These are phyloP conservation scores for Claviceps citrina DNA, from an alignment of 2,329 filamentous ascomycete species.

Conservation along the genomic window DNA sequence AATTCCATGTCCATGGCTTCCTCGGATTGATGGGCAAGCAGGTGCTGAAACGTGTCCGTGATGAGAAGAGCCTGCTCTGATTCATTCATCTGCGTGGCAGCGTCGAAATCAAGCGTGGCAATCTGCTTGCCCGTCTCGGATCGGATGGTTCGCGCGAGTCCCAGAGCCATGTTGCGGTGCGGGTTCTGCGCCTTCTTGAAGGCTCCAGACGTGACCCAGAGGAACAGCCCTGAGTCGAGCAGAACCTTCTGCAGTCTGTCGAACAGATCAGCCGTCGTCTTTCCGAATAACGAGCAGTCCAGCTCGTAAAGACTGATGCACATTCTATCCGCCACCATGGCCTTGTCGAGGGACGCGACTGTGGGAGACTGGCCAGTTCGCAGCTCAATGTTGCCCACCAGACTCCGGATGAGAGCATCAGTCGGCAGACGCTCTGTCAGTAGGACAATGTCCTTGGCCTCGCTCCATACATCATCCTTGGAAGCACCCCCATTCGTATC, in stretches of 20 bases:
- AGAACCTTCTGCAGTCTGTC: neutral
- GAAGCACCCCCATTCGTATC: neutral
- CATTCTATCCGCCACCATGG: neutral
- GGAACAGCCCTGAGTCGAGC: slow-evolving; percentile 15
- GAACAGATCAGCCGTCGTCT: slow-evolving; percentile 15
- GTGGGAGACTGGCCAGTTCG: slow-evolving; percentile 9
- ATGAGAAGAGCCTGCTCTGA: neutral
- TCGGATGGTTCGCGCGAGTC: slow-evolving; percentile 29
- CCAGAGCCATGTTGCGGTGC: slow-evolving; percentile 28
- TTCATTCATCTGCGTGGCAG: slow-evolving; percentile 10
- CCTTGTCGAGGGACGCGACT: slow-evolving; percentile 6
- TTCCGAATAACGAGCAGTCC: slow-evolving; percentile 26
- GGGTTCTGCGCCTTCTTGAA: slow-evolving; percentile 22
- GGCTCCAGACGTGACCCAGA: slow-evolving; percentile 27
- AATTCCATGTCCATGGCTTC: slow-evolving; percentile 16
- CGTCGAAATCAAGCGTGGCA: slow-evolving; percentile 30
- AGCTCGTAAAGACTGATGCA: slow-evolving; percentile 21
- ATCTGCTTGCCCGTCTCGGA: slow-evolving; percentile 30
- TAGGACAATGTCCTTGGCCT: neutral
- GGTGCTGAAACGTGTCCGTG: neutral
- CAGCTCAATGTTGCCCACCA: neutral
- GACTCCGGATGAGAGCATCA: neutral
- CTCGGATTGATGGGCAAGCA: neutral
- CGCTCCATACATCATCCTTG: neutral
- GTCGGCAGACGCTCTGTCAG: neutral